Percentiles rank a stretch among this genome's conserved stretches.
Conservation (phyloP, 2,329 filamentous ascomycete species). For the Talaromyces sp. region DNA sequence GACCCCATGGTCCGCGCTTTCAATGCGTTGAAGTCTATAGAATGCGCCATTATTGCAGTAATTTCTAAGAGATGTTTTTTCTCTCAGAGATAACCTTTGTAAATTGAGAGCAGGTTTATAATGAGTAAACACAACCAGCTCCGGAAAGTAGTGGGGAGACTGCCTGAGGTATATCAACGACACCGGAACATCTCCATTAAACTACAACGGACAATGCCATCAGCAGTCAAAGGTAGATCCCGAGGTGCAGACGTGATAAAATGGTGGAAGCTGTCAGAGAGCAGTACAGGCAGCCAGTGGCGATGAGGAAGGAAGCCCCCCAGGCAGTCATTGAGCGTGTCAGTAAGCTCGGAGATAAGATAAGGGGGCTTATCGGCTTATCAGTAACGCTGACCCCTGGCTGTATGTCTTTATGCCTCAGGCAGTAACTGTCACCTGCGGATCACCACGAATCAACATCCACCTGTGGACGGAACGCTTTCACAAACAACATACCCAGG, state of each 20-base stretch:
- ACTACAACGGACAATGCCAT: background rate
- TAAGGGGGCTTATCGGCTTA: slow-evolving; percentile 13
- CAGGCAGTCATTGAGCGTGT: background rate
- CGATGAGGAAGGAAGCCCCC: background rate
- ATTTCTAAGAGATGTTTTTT: background rate
- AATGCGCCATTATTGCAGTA: slow-evolving; percentile 59
- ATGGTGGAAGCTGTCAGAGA: background rate
- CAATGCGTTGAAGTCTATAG: slow-evolving; percentile 63
- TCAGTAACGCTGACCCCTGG: slow-evolving; percentile 7
- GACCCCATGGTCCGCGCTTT: slow-evolving; percentile 82
- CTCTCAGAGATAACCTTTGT: background rate
- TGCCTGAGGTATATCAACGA: background rate
- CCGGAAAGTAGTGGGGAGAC: background rate
- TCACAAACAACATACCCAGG: background rate
- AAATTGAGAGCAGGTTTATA: background rate
- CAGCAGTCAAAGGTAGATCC: background rate
- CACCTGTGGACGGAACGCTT: background rate
- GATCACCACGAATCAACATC: slow-evolving; percentile 8
- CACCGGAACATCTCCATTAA: background rate
- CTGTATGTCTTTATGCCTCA: slow-evolving; percentile 7
- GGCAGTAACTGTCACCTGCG: background rate
- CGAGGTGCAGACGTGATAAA: background rate
- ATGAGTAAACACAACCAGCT: background rate
- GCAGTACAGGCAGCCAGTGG: background rate
- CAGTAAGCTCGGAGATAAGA: slow-evolving; percentile 12